Evolutionary conservation across 352 stramenopile genomes (phyloP).

Genomic region (Phytophthora hybrid): DNA sequence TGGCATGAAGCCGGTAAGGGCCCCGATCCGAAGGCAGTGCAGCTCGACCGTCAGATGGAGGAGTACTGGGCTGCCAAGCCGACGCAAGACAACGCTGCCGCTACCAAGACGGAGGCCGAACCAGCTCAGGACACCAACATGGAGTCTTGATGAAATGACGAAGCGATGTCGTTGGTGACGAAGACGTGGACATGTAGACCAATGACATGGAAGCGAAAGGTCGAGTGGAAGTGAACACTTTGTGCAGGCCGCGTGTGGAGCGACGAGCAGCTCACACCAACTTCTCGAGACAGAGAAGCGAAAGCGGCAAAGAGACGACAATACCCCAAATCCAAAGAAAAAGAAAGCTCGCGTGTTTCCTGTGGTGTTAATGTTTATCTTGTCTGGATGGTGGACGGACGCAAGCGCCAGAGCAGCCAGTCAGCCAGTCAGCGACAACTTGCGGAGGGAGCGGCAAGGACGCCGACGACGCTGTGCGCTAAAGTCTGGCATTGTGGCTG

Average conservation of each 20-base stretch:
- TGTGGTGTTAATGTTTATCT: constrained; percentile 46
- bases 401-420: constrained; percentile 23
- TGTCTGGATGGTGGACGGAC: constrained; percentile 38
- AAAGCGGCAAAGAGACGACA: constrained; percentile 25
- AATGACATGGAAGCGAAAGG: too few species aligned
- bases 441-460: constrained; percentile 2
- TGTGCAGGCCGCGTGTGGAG: constrained; percentile 30
- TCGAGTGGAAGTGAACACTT: constrained; percentile 18
- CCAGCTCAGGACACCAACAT: constrained; percentile 34
- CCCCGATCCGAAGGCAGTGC: constrained; percentile 80
- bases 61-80: constrained; percentile 91
- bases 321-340: constrained; percentile 52
- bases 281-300: constrained; percentile 30
- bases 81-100: constrained; percentile 37
- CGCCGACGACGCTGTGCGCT: constrained; percentile 2
- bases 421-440: constrained; percentile 12
- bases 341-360: constrained; percentile 52
- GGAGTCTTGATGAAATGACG: constrained; percentile 42
- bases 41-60: constrained; percentile 90
- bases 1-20: constrained; percentile 91
- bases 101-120: constrained; percentile 31
- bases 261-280: constrained; percentile 33
- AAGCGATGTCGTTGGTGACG: constrained; percentile 37
- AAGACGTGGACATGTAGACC: background rate
- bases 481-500: constrained; percentile 19